Evolutionary conservation across 805 yeast genomes (phyloP).

Genomic region (Wickerhamomyces chaumierensis): DNA sequence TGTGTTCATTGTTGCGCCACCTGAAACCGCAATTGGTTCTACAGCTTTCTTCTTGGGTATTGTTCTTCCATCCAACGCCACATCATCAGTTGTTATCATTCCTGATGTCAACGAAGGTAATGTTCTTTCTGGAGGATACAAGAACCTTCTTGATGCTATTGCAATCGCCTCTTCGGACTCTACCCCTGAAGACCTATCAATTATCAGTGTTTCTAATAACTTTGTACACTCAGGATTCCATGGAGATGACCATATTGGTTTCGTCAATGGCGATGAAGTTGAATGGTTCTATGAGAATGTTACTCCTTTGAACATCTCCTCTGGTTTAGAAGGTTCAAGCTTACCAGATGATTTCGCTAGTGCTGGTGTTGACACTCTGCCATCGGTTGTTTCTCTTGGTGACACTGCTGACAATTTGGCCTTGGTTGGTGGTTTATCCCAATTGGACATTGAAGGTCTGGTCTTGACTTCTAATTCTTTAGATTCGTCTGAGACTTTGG

Average conservation of each 20-base stretch:
- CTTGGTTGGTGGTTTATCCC: constrained; percentile 22
- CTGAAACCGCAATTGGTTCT: constrained; percentile 38
- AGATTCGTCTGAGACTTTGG: constrained; percentile 29
- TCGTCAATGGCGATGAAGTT: constrained; percentile 32
- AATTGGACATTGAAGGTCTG: constrained; percentile 29
- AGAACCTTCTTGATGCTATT: constrained; percentile 39
- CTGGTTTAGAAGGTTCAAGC: constrained; percentile 1
- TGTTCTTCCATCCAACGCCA: constrained; percentile 32
- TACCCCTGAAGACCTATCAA: constrained; percentile 29
- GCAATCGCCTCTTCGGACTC: constrained; percentile 28
- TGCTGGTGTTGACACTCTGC: constrained; percentile 6
- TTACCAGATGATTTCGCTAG: constrained; percentile 19
- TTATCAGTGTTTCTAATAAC: constrained; percentile 35
- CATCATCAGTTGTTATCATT: constrained; percentile 39
- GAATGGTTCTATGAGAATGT: constrained; percentile 22
- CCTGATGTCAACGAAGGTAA: constrained; percentile 19
- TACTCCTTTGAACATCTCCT: neutral
- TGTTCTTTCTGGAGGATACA: constrained; percentile 38
- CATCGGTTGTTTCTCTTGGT: constrained; percentile 30
- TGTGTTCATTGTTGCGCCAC: constrained; percentile 39
- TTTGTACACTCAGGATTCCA: constrained; percentile 36
- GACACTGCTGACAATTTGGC: constrained; percentile 32
- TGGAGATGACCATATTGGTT: constrained; percentile 39
- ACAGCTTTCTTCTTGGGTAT: constrained; percentile 37
- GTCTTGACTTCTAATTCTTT: constrained; percentile 38